Evolutionary conservation across 2,329 filamentous ascomycete genomes (phyloP).

Genomic region (Pseudogymnoascus sp.): DNA sequence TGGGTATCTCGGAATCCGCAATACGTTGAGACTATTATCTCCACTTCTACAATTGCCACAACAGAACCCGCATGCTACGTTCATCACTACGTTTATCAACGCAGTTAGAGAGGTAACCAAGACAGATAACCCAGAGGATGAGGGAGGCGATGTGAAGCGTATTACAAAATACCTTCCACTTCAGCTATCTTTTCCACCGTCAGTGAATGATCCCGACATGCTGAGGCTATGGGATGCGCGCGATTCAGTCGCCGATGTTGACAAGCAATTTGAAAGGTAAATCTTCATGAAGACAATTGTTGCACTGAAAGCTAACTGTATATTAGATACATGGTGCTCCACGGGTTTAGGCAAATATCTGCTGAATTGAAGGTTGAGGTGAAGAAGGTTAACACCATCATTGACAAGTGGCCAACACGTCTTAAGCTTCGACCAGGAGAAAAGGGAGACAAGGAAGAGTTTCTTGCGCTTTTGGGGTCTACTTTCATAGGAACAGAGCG

Average conservation of each 20-base stretch:
- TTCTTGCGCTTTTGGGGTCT: conserved; percentile 19
- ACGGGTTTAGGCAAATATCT: conserved; percentile 13
- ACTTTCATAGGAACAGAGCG: conserved; percentile 19
- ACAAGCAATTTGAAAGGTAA: conserved; percentile 17
- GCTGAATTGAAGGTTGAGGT: conserved; percentile 17
- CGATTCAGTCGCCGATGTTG: conserved; percentile 12
- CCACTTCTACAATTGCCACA: conserved; percentile 28
- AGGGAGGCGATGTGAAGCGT: not conserved
- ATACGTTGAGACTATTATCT: conserved; percentile 25
- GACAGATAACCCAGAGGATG: not conserved
- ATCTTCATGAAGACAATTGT: not conserved
- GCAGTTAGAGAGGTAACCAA: conserved; percentile 22
- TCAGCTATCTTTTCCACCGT: not conserved
- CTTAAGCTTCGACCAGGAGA: conserved; percentile 20
- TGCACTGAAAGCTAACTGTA: not conserved
- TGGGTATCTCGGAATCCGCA: conserved; percentile 27
- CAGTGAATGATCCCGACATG: conserved; percentile 5
- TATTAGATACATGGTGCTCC: not conserved
- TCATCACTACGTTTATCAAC: conserved; percentile 36
- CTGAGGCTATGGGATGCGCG: not conserved
- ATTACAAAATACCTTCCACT: conserved; percentile 15
- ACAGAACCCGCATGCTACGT: conserved; percentile 33
- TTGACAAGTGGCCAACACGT: conserved; percentile 29
- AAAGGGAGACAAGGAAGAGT: conserved; percentile 26
- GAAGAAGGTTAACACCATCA: conserved; percentile 28